phyloP scores from a whole-genome alignment of 768 basidiomycete species.

The Royoungia palumana region DNA sequence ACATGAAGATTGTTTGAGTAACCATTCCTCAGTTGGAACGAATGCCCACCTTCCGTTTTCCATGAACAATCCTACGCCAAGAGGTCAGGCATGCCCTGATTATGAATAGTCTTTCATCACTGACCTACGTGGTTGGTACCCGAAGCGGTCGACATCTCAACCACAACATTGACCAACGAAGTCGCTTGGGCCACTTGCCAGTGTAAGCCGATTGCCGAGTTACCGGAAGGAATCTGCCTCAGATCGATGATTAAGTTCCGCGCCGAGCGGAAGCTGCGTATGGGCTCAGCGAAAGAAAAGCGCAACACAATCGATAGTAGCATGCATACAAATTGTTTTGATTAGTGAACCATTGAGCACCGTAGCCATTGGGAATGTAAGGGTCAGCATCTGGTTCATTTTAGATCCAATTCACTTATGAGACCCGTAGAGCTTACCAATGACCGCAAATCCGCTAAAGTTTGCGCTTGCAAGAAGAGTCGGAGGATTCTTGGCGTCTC shows the following conservation, averaged over 20 bases:
- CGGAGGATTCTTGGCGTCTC: slow-evolving; percentile 66
- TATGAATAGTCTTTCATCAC: background rate
- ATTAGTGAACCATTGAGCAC: slow-evolving; percentile 25
- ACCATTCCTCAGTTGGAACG: background rate
- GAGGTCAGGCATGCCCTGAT: background rate
- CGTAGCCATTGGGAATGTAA: slow-evolving; percentile 54
- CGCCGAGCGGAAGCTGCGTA: slow-evolving; percentile 59
- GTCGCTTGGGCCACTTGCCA: slow-evolving; percentile 84
- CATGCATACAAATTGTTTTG: slow-evolving; percentile 26
- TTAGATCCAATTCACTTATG: background rate
- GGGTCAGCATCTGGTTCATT: slow-evolving; percentile 60
- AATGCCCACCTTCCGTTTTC: slow-evolving; percentile 57
- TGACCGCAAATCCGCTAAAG: slow-evolving; percentile 70
- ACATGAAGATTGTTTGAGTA: background rate
- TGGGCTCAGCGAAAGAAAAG: background rate
- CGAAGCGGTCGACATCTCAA: slow-evolving; percentile 64
- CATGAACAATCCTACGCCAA: slow-evolving; percentile 55
- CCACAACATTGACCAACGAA: slow-evolving; percentile 65
- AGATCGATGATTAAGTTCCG: slow-evolving; percentile 75
- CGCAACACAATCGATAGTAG: background rate
- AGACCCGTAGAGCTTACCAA: slow-evolving; percentile 43
- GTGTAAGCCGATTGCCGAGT: slow-evolving; percentile 65
- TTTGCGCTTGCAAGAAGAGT: slow-evolving; percentile 57
- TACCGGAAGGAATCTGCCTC: slow-evolving; percentile 48
- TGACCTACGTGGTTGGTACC: slow-evolving; percentile 66